Base-by-base conservation (phyloP, 2,329 filamentous ascomycete genomes). In the Eurotiales sp. region DNA sequence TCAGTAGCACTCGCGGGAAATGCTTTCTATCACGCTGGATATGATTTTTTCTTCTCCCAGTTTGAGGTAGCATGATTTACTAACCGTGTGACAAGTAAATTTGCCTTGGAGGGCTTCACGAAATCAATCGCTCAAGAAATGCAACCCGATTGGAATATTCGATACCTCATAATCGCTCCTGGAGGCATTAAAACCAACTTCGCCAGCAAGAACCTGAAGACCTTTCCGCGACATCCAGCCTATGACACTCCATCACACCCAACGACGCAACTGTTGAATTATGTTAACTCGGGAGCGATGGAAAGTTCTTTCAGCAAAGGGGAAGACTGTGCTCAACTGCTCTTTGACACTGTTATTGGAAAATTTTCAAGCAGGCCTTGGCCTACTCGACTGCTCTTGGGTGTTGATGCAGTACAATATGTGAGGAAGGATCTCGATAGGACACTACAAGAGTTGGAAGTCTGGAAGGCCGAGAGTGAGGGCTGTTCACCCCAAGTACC, bases 81-180 rank as follows among this genome's bases (percentile, higher is more conserved):
- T 37, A 19, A 37, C 34, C 12, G 15, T 19, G 8, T 37, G 8
- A 8, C 4, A 46, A n/a, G 44, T 6, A 61, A 58, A 34, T 60
- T 58, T 40, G 60, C 59, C 2, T 41, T 62, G 11, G 59, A 61
- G 37, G 60, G 60, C 8, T 62, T 50, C 15, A 56, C 55, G 3
- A 58, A 60, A 37, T 53, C 60, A 3, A 50, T 62, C 7, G 56
- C 60, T 7, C 52, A 47, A 21, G 60, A 62, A 41, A 43, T 62
- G 48, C 46, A 57, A 3, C 50, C 48, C 1, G 50, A 54, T 7
- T 62, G 60, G 60, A 62, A 60, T 27, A 57, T 76, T 39, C 66
- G 73, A 47, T 67, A 76, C 37, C 68, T 64, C 47, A 66, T 70
- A 32, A 59, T 75, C 25, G 74, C 77, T 56, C 76, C 75, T 0